A percentile compares a stretch with the other conserved stretches of the same genome.
These are phyloP conservation scores for Lactarius trivialis DNA, from an alignment of 768 basidiomycete genomes.

Conservation along the genomic window DNA sequence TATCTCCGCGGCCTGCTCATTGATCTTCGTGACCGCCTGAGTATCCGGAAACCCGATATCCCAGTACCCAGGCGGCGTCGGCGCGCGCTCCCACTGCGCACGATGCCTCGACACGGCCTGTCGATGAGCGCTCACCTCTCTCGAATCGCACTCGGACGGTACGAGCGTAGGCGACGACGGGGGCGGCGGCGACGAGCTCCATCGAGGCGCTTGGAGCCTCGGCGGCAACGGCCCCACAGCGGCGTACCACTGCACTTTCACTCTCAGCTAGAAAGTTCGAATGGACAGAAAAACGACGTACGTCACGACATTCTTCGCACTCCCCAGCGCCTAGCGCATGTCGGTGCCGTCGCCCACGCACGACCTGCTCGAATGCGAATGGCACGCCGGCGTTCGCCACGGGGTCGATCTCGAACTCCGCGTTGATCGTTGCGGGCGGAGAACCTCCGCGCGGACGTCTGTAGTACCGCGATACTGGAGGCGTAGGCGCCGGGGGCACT, in stretches of 20 bases:
- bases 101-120: conserved; percentile 68
- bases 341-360: conserved; percentile 58
- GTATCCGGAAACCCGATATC: conserved; percentile 85
- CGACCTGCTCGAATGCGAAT: conserved; percentile 72
- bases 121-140: conserved; percentile 46
- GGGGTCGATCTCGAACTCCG: conserved; percentile 56
- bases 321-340: conserved; percentile 64
- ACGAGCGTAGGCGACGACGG: conserved; percentile 12
- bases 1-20: conserved; percentile 65
- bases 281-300: conserved; percentile 29
- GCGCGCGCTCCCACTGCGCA: conserved; percentile 59
- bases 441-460: not conserved
- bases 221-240: conserved; percentile 65
- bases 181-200: conserved; percentile 55
- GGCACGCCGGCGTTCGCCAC: conserved; percentile 55
- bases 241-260: conserved; percentile 59
- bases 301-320: conserved; percentile 78
- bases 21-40: conserved; percentile 73
- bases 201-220: conserved; percentile 60
- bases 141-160: not conserved
- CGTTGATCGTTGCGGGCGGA: conserved; percentile 12
- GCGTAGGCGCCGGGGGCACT: not conserved
- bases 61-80: conserved; percentile 86
- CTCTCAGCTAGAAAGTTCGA: too few species aligned
- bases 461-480: conserved; percentile 1